Percentiles rank a stretch among this genome's conserved stretches.
Evolutionary conservation across 108 stramenopile species (phyloP).

Genomic region (Aurantiochytrium sp.): DNA sequence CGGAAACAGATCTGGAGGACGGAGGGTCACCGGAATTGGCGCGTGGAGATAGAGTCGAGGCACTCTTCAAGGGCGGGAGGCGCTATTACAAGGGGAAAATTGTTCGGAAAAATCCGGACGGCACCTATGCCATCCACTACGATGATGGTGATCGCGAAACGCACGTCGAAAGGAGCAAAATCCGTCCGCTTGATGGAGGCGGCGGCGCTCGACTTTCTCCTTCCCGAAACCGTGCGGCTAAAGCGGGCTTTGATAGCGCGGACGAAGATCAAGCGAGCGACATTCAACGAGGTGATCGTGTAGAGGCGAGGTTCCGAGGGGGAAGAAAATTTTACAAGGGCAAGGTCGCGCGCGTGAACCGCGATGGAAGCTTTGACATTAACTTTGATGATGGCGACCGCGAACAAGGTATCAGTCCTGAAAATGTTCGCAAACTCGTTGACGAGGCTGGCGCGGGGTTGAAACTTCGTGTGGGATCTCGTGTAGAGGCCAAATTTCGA

Average conservation of each 20-base stretch:
- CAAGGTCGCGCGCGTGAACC: constrained; percentile 29
- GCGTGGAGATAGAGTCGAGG: not conserved
- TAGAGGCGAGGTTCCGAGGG: constrained; percentile 8
- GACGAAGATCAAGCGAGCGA: not conserved
- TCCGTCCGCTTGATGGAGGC: not conserved
- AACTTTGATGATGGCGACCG: constrained; percentile 24
- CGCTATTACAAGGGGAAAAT: constrained; percentile 18
- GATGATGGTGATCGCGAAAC: constrained; percentile 31
- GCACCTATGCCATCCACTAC: constrained; percentile 18
- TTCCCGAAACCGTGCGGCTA: not conserved
- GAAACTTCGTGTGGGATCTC: not conserved
- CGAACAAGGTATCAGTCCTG: not conserved
- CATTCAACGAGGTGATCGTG: not conserved
- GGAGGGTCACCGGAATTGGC: not conserved
- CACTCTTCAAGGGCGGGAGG: not conserved
- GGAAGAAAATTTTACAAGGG: constrained; percentile 38
- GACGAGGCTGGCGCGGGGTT: not conserved
- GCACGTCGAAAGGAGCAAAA: not conserved
- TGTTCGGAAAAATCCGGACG: not conserved
- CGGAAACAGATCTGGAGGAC: not conserved
- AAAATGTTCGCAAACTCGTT: not conserved
- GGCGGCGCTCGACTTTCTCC: not conserved
- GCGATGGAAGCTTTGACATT: constrained; percentile 43
- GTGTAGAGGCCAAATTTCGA: not conserved
- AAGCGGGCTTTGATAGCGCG: not conserved